Evolutionary conservation across 2,329 filamentous ascomycete species (phyloP), one percentile per base, ranked within the genome.

Genomic region (Camptophora hylomeconis): DNA sequence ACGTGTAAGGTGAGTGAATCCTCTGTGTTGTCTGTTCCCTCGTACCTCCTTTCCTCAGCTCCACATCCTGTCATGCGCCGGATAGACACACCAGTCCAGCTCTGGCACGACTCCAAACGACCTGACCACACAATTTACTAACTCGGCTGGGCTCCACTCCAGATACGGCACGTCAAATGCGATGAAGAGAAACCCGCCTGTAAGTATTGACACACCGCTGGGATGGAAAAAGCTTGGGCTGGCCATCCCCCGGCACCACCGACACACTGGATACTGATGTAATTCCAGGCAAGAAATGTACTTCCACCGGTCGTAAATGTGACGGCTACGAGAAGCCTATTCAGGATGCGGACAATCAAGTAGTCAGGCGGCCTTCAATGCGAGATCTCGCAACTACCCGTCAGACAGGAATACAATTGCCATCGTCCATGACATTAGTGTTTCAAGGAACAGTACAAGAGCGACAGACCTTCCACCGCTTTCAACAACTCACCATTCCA

Each of bases 381-480:
- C 33, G n/a, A 26, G n/a, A 17, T 16, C 22, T 33, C 21, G 25
- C 36, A 32, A 34, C 38, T 28, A 21, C 35, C 31, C 24, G 28
- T 21, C 19, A 17, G 25, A n/a, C 27, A 26, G 10, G 19, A 13
- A 18, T 8, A 16, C 20, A 29, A 17, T 8, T 34, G 26, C 17
- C 32, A 23, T 23, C 29, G 38, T 24, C 32, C 39, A 31, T 39
- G 35, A 33, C 36, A 40, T 56, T 15, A 8, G 53, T 48, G 13
- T 51, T 72, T n/a, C 53, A 61, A 5, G 61, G 75, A 17, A 52
- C 57, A 30, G 52, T 59, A 4, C 54, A 58, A 26, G 72, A 78
- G 36, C 60, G 57, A 11, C 61, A 65, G 26, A 76, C 76, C 41
- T 76, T 76, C 43, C 63, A 72, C 32, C 52, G 75, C 8, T 77